Conservation (phyloP, 208 protist species). For the Trypanosoma conorhini region DNA sequence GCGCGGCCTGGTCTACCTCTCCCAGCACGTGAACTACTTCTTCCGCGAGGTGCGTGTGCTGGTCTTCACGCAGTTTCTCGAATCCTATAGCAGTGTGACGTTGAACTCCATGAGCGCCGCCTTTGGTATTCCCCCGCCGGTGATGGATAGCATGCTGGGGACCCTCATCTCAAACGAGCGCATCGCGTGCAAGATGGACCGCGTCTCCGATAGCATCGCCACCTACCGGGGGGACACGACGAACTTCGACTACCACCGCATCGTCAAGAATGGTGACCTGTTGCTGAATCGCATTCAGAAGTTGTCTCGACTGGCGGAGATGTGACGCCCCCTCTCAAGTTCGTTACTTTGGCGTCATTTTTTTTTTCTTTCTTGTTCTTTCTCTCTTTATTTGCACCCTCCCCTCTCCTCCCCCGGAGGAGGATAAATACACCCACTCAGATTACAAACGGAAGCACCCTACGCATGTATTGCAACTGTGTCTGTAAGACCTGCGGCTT, state of each 20-base stretch:
- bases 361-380: constrained; percentile 5
- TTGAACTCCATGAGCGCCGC: constrained; percentile 95
- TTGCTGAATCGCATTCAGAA: constrained; percentile 99
- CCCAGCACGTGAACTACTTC: constrained; percentile 95
- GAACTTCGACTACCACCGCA: constrained; percentile 96
- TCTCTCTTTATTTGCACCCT: too few species aligned
- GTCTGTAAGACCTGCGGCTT: background rate
- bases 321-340: constrained; percentile 28
- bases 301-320: constrained; percentile 96
- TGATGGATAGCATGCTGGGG: constrained; percentile 95
- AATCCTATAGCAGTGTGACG: constrained; percentile 98
- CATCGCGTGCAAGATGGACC: constrained; percentile 98
- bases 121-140: constrained; percentile 93
- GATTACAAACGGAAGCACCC: background rate
- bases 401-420: background rate
- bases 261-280: constrained; percentile 97
- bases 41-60: constrained; percentile 96
- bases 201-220: constrained; percentile 95
- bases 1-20: constrained; percentile 92
- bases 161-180: constrained; percentile 97
- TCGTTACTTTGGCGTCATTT: background rate
- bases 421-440: background rate
- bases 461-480: background rate
- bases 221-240: constrained; percentile 96
- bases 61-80: constrained; percentile 98